Percentiles rank a stretch among this genome's conserved stretches.
Conservation (phyloP, 108 stramenopile genomes). For the Conticribra weissflogii region DNA sequence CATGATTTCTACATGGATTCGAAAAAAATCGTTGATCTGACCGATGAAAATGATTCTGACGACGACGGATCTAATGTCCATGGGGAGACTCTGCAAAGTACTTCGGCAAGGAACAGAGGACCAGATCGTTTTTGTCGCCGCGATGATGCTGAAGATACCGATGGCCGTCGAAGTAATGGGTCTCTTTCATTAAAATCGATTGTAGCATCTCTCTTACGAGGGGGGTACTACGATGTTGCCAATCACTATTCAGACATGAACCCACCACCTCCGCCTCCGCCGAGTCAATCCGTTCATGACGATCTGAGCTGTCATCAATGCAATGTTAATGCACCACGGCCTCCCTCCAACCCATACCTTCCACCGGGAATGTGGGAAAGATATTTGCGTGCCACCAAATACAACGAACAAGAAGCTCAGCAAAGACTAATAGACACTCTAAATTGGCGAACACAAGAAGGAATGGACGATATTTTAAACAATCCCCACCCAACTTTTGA, state of each 20-base stretch:
- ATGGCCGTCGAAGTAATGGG: too few species aligned
- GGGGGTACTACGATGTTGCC: constrained; percentile 9
- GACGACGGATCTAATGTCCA: too few species aligned
- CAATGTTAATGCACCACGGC: neutral
- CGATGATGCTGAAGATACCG: too few species aligned
- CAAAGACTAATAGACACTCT: constrained; percentile 65
- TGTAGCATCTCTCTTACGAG: constrained; percentile 3
- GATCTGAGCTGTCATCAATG: neutral
- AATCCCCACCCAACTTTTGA: constrained; percentile 63
- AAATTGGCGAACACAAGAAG: constrained; percentile 65
- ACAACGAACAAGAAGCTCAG: constrained; percentile 60
- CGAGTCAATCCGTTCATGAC: neutral
- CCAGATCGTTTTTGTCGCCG: too few species aligned
- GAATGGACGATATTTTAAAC: constrained; percentile 62
- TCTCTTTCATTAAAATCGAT: too few species aligned
- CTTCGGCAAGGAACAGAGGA: too few species aligned
- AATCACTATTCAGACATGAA: neutral
- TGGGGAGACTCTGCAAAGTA: too few species aligned
- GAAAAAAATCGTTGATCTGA: too few species aligned
- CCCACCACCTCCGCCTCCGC: constrained; percentile 10
- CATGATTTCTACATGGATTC: too few species aligned
- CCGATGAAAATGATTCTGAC: too few species aligned
- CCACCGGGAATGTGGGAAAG: constrained; percentile 37
- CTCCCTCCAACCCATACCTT: constrained; percentile 14
- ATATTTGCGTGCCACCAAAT: constrained; percentile 75